phyloP scores from a whole-genome alignment of 2,329 filamentous ascomycete species.

The Stylonectria norvegica region DNA sequence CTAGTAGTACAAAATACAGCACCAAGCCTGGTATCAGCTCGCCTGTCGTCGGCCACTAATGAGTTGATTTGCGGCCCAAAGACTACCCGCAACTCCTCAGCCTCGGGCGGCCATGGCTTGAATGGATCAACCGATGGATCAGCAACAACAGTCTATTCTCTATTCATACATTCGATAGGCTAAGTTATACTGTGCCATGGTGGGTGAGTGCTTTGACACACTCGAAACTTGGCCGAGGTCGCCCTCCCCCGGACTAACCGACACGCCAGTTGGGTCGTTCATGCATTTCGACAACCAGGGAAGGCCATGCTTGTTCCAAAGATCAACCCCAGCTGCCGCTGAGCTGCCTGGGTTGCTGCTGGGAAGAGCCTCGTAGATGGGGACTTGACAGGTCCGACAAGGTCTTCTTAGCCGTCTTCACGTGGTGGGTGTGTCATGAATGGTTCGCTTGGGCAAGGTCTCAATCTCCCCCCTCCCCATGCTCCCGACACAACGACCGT shows the following conservation, averaged over 20 bases:
- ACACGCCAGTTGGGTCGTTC: conserved; percentile 17
- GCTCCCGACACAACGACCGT: conserved; percentile 16
- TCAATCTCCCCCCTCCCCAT: conserved; percentile 15
- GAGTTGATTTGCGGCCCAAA: too few species aligned
- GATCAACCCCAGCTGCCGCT: conserved; percentile 18
- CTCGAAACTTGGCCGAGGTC: conserved; percentile 6
- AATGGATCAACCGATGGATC: too few species aligned
- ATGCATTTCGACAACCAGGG: conserved; percentile 18
- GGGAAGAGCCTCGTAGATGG: conserved; percentile 14
- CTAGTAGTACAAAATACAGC: too few species aligned
- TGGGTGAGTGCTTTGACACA: conserved; percentile 3
- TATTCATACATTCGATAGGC: too few species aligned
- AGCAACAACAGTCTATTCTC: too few species aligned
- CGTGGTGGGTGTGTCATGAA: conserved; percentile 14
- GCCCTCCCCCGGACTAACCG: conserved; percentile 13
- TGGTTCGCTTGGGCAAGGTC: conserved; percentile 23
- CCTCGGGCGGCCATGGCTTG: too few species aligned
- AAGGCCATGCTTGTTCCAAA: conserved; percentile 14
- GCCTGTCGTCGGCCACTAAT: too few species aligned
- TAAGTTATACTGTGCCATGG: too few species aligned
- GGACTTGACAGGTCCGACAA: conserved; percentile 14
- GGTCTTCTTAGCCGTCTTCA: conserved; percentile 5
- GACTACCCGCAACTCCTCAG: too few species aligned
- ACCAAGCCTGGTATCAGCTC: too few species aligned
- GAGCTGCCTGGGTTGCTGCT: too few species aligned